phyloP scores from a whole-genome alignment of 257 asterid species.

The Solanum ossicruentum region DNA sequence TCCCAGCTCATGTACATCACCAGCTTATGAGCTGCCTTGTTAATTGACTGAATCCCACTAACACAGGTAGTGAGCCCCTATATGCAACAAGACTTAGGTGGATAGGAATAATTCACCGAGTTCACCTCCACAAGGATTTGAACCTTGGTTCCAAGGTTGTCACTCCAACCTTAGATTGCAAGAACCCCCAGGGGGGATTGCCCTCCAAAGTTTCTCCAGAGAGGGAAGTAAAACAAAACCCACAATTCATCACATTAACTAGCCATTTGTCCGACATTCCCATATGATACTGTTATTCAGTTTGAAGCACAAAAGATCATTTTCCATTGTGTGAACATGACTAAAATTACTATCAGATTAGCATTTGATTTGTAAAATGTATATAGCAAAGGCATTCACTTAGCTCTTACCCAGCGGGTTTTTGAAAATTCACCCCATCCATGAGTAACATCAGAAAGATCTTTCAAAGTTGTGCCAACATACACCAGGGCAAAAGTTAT shows the following conservation, averaged over 20 bases:
- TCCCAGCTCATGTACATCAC: neutral
- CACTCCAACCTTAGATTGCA: neutral
- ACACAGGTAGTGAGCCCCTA: neutral
- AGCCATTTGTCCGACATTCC: neutral
- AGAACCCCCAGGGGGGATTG: neutral
- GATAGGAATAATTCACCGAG: neutral
- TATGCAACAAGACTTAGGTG: neutral
- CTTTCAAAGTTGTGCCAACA: conserved; percentile 94
- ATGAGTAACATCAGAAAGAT: conserved; percentile 94
- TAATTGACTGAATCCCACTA: neutral
- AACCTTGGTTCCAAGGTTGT: neutral
- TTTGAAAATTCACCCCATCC: conserved; percentile 87
- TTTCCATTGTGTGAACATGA: neutral
- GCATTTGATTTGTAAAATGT: neutral
- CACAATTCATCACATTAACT: neutral
- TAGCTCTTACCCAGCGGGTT: conserved; percentile 71
- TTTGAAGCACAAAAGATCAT: neutral
- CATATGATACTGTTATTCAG: neutral
- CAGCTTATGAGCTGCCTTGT: neutral
- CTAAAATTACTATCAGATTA: neutral
- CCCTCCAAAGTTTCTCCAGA: neutral
- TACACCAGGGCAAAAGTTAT: conserved; percentile 89
- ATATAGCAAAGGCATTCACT: neutral
- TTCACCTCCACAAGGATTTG: neutral
- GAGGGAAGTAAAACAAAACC: neutral